Evolutionary conservation across 1,284 basidiomycete species (phyloP).

Genomic region (Ustilago bromivora): DNA sequence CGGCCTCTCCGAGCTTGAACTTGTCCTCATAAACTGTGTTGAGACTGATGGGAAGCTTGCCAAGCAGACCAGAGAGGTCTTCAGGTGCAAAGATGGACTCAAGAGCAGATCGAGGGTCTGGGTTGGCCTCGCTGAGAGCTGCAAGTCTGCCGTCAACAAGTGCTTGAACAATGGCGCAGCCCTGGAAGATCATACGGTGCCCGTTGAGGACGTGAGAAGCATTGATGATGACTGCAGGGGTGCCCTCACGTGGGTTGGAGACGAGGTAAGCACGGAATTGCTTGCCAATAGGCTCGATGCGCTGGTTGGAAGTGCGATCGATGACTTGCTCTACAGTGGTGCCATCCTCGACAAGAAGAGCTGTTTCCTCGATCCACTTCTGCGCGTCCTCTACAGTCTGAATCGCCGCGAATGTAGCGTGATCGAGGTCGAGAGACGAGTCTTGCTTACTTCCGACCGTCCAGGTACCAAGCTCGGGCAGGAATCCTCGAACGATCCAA

Average conservation of each 20-base stretch:
- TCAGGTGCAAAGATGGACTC: slow-evolving; percentile 24
- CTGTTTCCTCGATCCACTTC: slow-evolving; percentile 34
- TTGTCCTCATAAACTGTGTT: slow-evolving; percentile 28
- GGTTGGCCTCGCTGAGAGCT: background rate
- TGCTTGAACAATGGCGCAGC: slow-evolving; percentile 17
- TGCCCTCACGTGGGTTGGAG: slow-evolving; percentile 9
- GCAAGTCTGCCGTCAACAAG: slow-evolving; percentile 12
- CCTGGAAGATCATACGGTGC: slow-evolving; percentile 20
- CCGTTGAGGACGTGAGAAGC: slow-evolving; percentile 39
- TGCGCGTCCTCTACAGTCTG: slow-evolving; percentile 29
- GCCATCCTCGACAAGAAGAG: slow-evolving; percentile 26
- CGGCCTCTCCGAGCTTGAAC: slow-evolving; percentile 5
- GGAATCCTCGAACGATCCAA: slow-evolving; percentile 16
- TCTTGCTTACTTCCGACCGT: background rate
- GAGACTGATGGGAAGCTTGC: slow-evolving; percentile 36
- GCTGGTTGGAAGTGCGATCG: slow-evolving; percentile 16
- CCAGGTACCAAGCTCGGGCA: slow-evolving; percentile 28
- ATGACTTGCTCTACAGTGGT: slow-evolving; percentile 20
- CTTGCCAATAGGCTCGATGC: slow-evolving; percentile 32
- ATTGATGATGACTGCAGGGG: slow-evolving; percentile 18
- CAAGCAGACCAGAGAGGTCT: slow-evolving; percentile 10
- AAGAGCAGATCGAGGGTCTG: slow-evolving; percentile 17
- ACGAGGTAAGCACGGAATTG: slow-evolving; percentile 33
- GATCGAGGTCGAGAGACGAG: slow-evolving; percentile 20
- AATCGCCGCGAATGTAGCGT: slow-evolving; percentile 21